Evolutionary conservation across 2,329 filamentous ascomycete genomes (phyloP).

Genomic region (Atkinsonella hypoxylon): DNA sequence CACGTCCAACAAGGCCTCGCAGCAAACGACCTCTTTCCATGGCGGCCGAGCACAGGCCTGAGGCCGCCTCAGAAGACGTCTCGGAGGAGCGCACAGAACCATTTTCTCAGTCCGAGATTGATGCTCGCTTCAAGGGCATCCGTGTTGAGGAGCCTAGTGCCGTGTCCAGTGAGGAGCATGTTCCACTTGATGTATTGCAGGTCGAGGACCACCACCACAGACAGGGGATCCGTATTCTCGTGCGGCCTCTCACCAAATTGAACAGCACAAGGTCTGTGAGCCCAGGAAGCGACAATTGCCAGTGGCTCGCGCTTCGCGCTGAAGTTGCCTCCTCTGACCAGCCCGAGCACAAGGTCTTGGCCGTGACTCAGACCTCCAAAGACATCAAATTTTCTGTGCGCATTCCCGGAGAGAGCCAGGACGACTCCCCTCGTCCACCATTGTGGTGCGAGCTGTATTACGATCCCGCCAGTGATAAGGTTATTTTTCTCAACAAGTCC

Average conservation of each 20-base stretch:
- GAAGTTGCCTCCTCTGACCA: slow-evolving; percentile 39
- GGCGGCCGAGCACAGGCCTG: slow-evolving; percentile 35
- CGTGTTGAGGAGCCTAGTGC: slow-evolving; percentile 31
- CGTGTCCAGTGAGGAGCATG: slow-evolving; percentile 26
- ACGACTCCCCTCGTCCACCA: slow-evolving; percentile 31
- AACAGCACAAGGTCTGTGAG: slow-evolving; percentile 41
- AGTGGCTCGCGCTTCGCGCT: slow-evolving; percentile 43
- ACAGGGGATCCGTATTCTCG: slow-evolving; percentile 44
- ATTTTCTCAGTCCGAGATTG: slow-evolving; percentile 44
- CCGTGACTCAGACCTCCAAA: slow-evolving; percentile 46
- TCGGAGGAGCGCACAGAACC: slow-evolving; percentile 45
- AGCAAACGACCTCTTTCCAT: slow-evolving; percentile 3
- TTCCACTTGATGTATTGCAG: slow-evolving; percentile 42
- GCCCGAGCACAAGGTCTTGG: slow-evolving; percentile 44
- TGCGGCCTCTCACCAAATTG: slow-evolving; percentile 40
- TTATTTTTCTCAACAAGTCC: slow-evolving; percentile 44
- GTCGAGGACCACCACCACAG: slow-evolving; percentile 40
- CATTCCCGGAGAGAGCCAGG: slow-evolving; percentile 36
- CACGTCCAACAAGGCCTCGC: slow-evolving; percentile 4
- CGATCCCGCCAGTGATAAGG: slow-evolving; percentile 45
- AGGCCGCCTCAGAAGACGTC: slow-evolving; percentile 24
- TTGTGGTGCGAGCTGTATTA: slow-evolving; percentile 51
- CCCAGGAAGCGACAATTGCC: slow-evolving; percentile 43
- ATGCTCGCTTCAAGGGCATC: slow-evolving; percentile 34
- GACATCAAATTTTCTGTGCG: slow-evolving; percentile 49